phyloP scores from a whole-genome alignment of 2,329 filamentous ascomycete genomes.

The Botrytis tulipae region DNA sequence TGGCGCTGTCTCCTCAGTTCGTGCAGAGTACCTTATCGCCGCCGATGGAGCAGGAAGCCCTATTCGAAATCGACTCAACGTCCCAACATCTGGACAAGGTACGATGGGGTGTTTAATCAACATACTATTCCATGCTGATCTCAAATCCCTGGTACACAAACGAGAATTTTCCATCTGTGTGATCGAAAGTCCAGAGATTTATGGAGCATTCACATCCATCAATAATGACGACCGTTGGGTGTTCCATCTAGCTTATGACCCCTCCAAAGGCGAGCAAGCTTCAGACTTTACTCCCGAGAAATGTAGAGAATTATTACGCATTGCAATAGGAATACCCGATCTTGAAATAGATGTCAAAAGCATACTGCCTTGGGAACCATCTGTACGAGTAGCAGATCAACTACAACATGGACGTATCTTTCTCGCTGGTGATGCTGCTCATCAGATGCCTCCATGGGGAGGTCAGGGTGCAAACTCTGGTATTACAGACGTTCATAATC shows the following conservation, averaged over 20 bases:
- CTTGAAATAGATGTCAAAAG: conserved; percentile 37
- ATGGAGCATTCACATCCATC: conserved; percentile 31
- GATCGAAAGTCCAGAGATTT: conserved; percentile 31
- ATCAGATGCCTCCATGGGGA: conserved; percentile 47
- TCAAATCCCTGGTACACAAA: conserved; percentile 34
- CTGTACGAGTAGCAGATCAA: conserved; percentile 35
- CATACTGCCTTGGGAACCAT: conserved; percentile 39
- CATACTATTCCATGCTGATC: conserved; percentile 40
- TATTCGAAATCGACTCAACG: conserved; percentile 35
- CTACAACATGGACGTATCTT: conserved; percentile 39
- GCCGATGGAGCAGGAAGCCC: conserved; percentile 41
- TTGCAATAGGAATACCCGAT: conserved; percentile 37
- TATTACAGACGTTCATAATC: conserved; percentile 43
- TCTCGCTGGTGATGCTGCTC: conserved; percentile 50
- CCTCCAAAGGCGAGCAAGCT: conserved; percentile 28
- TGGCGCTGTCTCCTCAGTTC: conserved; percentile 26
- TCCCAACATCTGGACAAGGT: conserved; percentile 37
- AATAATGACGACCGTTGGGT: conserved; percentile 36
- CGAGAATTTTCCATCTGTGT: conserved; percentile 40
- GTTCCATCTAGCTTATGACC: conserved; percentile 34
- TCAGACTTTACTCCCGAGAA: conserved; percentile 29
- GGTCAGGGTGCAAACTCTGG: conserved; percentile 45
- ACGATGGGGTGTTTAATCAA: conserved; percentile 39
- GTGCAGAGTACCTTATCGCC: conserved; percentile 42
- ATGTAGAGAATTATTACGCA: conserved; percentile 32